A percentile compares a stretch with the other conserved stretches of the same genome.
Conservation (phyloP, 164 flowering plant genomes). For the Berberis vulgaris region DNA sequence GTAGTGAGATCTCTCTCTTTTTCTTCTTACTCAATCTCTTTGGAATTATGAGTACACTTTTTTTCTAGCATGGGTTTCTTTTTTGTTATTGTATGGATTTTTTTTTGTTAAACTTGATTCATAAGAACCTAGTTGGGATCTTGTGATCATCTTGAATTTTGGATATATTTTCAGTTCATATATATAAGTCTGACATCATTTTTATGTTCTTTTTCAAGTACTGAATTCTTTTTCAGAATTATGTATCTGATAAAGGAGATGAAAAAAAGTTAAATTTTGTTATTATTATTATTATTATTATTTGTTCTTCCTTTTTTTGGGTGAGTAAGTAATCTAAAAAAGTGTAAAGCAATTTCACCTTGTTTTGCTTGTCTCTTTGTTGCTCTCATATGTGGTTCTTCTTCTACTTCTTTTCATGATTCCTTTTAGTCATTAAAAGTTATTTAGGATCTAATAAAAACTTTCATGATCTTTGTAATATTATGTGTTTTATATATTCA, state of each 20-base stretch:
- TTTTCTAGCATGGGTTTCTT: not conserved
- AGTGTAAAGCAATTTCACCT: slow-evolving; percentile 17
- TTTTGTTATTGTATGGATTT: not conserved
- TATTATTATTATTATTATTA: not conserved
- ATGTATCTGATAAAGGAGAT: no score
- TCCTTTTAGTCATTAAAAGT: not conserved
- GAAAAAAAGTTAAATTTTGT: no score
- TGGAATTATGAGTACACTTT: not conserved
- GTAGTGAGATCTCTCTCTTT: slow-evolving; percentile 23
- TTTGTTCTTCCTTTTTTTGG: slow-evolving; percentile 21
- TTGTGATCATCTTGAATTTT: no score
- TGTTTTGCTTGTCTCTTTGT: slow-evolving; percentile 26
- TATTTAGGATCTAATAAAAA: slow-evolving; percentile 1
- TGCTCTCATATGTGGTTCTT: slow-evolving; percentile 16
- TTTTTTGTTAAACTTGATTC: not conserved
- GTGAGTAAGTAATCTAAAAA: slow-evolving; percentile 23
- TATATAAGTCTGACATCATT: no score
- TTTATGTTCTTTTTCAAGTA: no score
- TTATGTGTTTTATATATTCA: not conserved
- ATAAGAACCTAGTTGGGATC: no score
- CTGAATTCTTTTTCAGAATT: no score
- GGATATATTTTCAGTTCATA: no score
- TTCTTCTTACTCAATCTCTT: not conserved
- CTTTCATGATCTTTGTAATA: not conserved
- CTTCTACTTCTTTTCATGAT: slow-evolving; percentile 10